Percentiles rank a stretch among this genome's conserved stretches.
Conservation (phyloP, 164 flowering plant species). For the Tetracentron sinense region DNA sequence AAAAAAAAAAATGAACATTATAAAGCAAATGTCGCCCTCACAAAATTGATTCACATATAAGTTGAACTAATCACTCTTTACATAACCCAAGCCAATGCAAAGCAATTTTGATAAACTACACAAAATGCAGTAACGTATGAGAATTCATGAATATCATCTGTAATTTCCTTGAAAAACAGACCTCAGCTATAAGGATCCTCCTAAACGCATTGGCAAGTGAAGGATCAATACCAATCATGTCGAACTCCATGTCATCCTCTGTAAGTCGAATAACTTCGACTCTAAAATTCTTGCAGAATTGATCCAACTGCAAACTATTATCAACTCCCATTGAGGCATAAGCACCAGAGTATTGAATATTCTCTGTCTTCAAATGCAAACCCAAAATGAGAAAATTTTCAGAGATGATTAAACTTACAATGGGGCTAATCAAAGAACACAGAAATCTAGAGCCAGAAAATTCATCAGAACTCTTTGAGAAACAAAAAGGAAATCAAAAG, state of each 20-base stretch:
- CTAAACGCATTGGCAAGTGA: conserved; percentile 87
- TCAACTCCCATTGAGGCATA: conserved; percentile 72
- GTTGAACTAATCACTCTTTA: no score
- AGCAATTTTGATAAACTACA: no score
- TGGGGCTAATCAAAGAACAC: not conserved
- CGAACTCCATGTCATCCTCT: conserved; percentile 79
- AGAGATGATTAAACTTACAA: not conserved
- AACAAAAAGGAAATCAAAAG: not conserved
- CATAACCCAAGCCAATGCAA: no score
- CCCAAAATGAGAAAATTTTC: conserved; percentile 3
- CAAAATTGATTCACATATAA: no score
- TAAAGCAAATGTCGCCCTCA: no score
- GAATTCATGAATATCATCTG: no score
- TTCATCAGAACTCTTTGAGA: not conserved
- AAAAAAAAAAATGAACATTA: no score
- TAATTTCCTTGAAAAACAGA: conserved; percentile 8
- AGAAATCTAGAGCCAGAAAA: conserved; percentile 4
- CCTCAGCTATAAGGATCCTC: conserved; percentile 92
- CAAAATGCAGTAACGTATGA: no score
- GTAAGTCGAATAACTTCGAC: conserved; percentile 56
- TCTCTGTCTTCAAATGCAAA: conserved; percentile 55
- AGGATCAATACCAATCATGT: conserved; percentile 90
- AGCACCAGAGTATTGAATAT: conserved; percentile 60
- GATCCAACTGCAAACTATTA: conserved; percentile 51
- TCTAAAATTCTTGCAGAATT: conserved; percentile 56